Evolutionary conservation across 2,329 filamentous ascomycete species (phyloP), one percentile per base, ranked within the genome.

Genomic region (Ascomycota sp.): DNA sequence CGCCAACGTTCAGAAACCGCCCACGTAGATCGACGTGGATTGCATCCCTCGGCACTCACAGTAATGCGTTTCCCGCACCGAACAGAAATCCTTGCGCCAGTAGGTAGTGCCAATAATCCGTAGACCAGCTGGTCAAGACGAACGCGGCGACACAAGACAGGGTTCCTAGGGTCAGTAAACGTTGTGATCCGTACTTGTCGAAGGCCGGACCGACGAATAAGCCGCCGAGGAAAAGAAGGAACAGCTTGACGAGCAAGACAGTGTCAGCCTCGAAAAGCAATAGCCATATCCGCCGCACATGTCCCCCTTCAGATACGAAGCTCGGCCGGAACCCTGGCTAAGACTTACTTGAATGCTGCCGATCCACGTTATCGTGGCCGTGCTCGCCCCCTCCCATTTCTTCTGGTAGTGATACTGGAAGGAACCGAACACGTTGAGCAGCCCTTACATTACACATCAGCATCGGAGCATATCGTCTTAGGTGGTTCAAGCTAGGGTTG

Each of bases 401-500:
- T 26, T 26, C 31, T 41, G 40, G 39, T 70, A 72, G 45, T 62
- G 61, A 4, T 58, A 57, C 38, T 71, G 64, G 36, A 66, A 71
- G 3, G 63, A 58, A 4, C 66, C 66, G 38, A 67, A 70, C n/a
- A 61, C 47, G 39, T 54, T 51, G 13, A 50, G n/a, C 10, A 50
- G 35, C 7, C 46, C 47, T 50, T 27, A 9, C 11, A 8, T 21
- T 21, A 21, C 16, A 5, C 16, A 21, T 21, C 16, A 21, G 16
- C 16, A 21, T 21, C 16, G 16, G 16, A 21, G 16, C 16, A 21
- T 21, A 21, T 21, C 16, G 16, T 21, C 5, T 21, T 21, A 21
- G 16, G 16, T 21, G 16, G 16, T 21, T 21, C 16, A 9, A n/a
- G 25, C 12, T 16, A 28, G n/a, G 3, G 25, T 6, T 29, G 21